Evolutionary conservation across 2,329 filamentous ascomycete species (phyloP).

Genomic region (Arthrobotrys pseudoclavata): DNA sequence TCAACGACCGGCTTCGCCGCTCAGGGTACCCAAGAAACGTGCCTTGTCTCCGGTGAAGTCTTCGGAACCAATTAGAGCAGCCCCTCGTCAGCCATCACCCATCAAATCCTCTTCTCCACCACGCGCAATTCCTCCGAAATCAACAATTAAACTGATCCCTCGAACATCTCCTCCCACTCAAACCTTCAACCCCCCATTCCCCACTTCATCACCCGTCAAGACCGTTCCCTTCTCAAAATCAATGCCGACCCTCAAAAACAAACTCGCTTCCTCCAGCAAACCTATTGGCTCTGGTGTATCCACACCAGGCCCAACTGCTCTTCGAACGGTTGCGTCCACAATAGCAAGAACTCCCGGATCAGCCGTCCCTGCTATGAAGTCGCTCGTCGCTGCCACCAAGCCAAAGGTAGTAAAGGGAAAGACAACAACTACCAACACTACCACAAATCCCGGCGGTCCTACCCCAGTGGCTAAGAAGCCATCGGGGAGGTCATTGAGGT

Average conservation of each 20-base stretch:
- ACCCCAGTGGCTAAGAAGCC: slow-evolving; percentile 31
- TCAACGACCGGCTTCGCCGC: slow-evolving; percentile 5
- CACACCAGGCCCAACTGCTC: slow-evolving; percentile 9
- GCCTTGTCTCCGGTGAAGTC: slow-evolving; percentile 39
- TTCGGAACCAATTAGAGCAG: slow-evolving; percentile 23
- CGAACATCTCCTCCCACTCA: slow-evolving; percentile 46
- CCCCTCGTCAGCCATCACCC: slow-evolving; percentile 15
- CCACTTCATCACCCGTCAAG: slow-evolving; percentile 43
- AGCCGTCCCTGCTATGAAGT: slow-evolving; percentile 25
- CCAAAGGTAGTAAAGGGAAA: slow-evolving; percentile 15
- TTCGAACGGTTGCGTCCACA: slow-evolving; percentile 18
- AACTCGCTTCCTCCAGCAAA: slow-evolving; percentile 21
- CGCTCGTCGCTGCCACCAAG: slow-evolving; percentile 17
- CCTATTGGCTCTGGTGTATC: slow-evolving; percentile 1
- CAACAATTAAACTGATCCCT: slow-evolving; percentile 50
- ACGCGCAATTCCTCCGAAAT: neutral
- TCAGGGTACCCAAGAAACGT: slow-evolving; percentile 48
- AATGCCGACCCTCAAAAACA: slow-evolving; percentile 42
- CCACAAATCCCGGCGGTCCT: neutral
- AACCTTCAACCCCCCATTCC: slow-evolving; percentile 15
- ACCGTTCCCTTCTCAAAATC: slow-evolving; percentile 43
- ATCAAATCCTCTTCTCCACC: slow-evolving; percentile 35
- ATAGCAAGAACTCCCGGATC: slow-evolving; percentile 33
- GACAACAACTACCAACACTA: neutral
- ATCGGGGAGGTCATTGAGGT: slow-evolving; percentile 44